Base-by-base conservation (phyloP, 805 yeast genomes). In the Yarrowia sp. region DNA sequence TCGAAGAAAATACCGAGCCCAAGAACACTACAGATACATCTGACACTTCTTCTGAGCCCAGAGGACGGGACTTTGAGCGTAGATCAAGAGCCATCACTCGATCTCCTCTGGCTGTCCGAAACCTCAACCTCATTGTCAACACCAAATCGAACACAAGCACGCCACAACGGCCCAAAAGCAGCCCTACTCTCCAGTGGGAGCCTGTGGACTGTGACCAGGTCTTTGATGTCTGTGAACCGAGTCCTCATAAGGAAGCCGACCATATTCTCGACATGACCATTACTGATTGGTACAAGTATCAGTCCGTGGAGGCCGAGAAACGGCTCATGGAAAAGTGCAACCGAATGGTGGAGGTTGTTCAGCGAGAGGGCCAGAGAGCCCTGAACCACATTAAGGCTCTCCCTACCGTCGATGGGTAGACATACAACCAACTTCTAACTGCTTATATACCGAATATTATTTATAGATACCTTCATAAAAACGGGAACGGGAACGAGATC, bases 191-290 rank as follows among this genome's bases (percentile, higher is more conserved):
- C 10, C 41, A 64, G 8, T 68, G 70, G 69, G 62, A 64, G 28
- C 71, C 74, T 1, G 72, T 77, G 14, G 75, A 74, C 44, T 72
- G 72, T 3, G 70, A 70, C 14, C 67, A 67, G 30, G 70, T 77
- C 9, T 70, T 72, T 43, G 67, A 68, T 16, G 51, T 58, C 7
- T 58, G 63, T 14, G 33, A 30, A 7, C 3, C 40, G 19, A 41
- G 51, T 32, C 59, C 64, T 17, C 21, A 30, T 2, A 19, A 26
- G 12, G 46, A 79, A 9, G 69, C 75, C 10, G 68, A 69, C 3
- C 82, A 82, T 26, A 92, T 89, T 70, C 78, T 89, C 68, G 79
- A 82, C 12, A 84, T 87, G 87, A 83, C 88, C 0, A 82, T 90
- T n/a, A 79, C 80, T 56, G 83, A 88, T 66, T 91, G 96, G 96